phyloP scores from a whole-genome alignment of 495 filamentous ascomycete genomes.

The Rhizodiscina lignyota region DNA sequence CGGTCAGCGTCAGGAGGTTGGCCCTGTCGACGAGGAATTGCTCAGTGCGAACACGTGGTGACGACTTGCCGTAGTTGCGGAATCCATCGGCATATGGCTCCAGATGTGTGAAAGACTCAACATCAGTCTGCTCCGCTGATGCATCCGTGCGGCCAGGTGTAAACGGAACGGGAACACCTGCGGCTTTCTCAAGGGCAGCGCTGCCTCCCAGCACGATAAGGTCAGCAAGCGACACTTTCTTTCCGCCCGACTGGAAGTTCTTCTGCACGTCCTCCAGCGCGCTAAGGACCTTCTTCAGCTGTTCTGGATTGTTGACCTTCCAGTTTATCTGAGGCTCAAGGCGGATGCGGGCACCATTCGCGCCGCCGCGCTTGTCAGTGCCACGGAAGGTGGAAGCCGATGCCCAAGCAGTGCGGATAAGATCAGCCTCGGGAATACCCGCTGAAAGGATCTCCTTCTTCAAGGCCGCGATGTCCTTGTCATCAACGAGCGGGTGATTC shows the following conservation, averaged over 20 bases:
- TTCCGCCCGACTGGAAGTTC: conserved; percentile 41
- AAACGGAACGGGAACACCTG: conserved; percentile 16
- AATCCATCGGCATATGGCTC: conserved; percentile 50
- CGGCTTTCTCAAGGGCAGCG: conserved; percentile 19
- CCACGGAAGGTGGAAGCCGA: conserved; percentile 58
- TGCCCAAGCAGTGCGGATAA: conserved; percentile 49
- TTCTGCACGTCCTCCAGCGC: conserved; percentile 44
- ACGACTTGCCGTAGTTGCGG: conserved; percentile 54
- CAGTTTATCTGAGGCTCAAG: conserved; percentile 52
- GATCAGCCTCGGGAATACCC: conserved; percentile 34
- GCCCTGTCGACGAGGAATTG: conserved; percentile 52
- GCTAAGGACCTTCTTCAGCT: conserved; percentile 37
- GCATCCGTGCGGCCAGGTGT: conserved; percentile 23
- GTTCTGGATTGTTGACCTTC: conserved; percentile 48
- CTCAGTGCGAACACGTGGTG: conserved; percentile 39
- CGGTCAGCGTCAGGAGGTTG: conserved; percentile 46
- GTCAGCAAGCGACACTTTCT: conserved; percentile 57
- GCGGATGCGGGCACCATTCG: conserved; percentile 57
- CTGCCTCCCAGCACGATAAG: conserved; percentile 50
- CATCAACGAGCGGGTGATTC: conserved; percentile 37
- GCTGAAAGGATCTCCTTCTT: conserved; percentile 47
- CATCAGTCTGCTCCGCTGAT: conserved; percentile 46
- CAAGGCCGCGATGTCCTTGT: conserved; percentile 37
- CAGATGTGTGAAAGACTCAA: conserved; percentile 40
- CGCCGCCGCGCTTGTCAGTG: conserved; percentile 59